Conservation (phyloP, 1,284 basidiomycete genomes). For the Cryptococcus hybrid region DNA sequence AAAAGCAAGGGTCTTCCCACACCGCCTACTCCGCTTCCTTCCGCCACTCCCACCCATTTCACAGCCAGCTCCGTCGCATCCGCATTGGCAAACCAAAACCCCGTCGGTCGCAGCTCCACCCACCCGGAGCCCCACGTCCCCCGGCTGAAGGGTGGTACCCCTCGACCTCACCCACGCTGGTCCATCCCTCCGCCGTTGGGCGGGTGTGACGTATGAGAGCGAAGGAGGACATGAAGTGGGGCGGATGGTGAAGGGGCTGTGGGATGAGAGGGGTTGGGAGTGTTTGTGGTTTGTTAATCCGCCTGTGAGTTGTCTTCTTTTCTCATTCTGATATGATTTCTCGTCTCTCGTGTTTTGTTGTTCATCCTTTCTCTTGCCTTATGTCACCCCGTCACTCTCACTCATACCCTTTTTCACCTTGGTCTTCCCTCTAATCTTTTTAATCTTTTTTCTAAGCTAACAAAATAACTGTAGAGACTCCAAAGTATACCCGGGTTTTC, state of each 20-base stretch:
- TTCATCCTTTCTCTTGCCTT: neutral
- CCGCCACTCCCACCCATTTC: conserved; percentile 1
- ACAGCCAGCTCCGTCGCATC: neutral
- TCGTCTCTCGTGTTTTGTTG: neutral
- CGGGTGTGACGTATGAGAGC: conserved; percentile 31
- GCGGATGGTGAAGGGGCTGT: conserved; percentile 43
- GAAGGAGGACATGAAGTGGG: conserved; percentile 41
- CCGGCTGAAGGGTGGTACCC: conserved; percentile 29
- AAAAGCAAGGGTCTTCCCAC: too few species aligned
- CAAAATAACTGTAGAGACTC: conserved; percentile 23
- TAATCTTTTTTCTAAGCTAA: neutral
- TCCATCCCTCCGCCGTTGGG: conserved; percentile 28
- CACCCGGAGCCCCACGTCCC: neutral
- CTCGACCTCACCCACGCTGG: conserved; percentile 33
- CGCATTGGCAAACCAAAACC: neutral
- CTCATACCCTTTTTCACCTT: too few species aligned
- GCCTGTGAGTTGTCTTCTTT: conserved; percentile 20
- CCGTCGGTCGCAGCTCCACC: conserved; percentile 1
- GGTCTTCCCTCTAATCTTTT: too few species aligned
- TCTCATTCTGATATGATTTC: neutral
- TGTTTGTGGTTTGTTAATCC: conserved; percentile 47
- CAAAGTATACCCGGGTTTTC: conserved; percentile 46
- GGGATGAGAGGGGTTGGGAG: conserved; percentile 47
- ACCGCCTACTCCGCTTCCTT: neutral
- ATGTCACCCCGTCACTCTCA: neutral